Base-by-base conservation (phyloP, 2,329 filamentous ascomycete genomes). In the Cercospora citrullina region DNA sequence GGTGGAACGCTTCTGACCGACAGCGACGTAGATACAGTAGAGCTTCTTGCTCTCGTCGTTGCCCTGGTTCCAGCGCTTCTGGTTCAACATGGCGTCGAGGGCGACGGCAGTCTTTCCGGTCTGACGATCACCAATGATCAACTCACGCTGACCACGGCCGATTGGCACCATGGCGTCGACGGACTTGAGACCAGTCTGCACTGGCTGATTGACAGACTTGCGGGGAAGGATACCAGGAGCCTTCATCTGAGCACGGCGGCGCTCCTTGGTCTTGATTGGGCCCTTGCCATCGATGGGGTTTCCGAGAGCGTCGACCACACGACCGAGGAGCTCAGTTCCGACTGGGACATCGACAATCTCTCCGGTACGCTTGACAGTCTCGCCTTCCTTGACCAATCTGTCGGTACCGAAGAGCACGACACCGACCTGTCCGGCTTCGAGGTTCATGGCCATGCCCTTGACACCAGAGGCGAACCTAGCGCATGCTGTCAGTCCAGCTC, bases 381-480 rank as follows among this genome's bases (percentile, higher is more conserved):
- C 94, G 81, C 95, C 95, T 86, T 99, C 95, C 89, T 93, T 95
- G 90, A 99, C 95, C 79, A 97, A 89, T 94, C 95, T 94, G 87
- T 99, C 95, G 81, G 95, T 98, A 90, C 95, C 95, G 89, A 99
- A 99, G 81, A 99, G 89, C 89, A 99, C 95, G 80, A 99, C 94
- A 97, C 95, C 95, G 87, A 99, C 95, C 86, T 98, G 95, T 84
- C 95, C 95, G 84, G 95, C 95, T 87, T 99, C 95, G 86, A 99
- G 90, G 92, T 99, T 99, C 94, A 99, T 98, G 92, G 94, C 98
- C 95, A 99, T 99, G 84, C 95, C 95, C 91, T 98, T 98, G 85
- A 98, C 95, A 84, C 95, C 95, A 75, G 95, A 99, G 80, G 95
- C 93, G 87, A 99, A 99, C 88, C 94, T 97, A 75, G 67, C 45